Conservation (phyloP, 768 basidiomycete genomes). For the Epithele typhae region DNA sequence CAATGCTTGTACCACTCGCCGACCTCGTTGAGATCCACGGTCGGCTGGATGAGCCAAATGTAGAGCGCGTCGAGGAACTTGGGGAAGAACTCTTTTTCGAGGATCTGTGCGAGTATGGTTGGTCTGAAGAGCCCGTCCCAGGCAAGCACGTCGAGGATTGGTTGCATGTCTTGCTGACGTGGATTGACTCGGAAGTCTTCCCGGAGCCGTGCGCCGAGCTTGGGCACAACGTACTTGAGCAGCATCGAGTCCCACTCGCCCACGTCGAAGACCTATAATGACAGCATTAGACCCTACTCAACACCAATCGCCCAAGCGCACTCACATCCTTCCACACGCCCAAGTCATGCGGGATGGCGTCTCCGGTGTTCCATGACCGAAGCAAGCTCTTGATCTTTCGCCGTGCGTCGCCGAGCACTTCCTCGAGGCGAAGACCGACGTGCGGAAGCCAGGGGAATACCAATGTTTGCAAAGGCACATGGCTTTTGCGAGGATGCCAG, state of each 20-base stretch:
- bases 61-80: constrained; percentile 94
- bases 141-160: constrained; percentile 67
- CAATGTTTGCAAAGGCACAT: constrained; percentile 64
- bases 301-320: constrained; percentile 3
- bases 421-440: constrained; percentile 77
- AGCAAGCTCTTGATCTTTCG: constrained; percentile 80
- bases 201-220: constrained; percentile 77
- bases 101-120: constrained; percentile 74
- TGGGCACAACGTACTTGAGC: constrained; percentile 89
- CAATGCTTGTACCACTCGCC: constrained; percentile 91
- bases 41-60: constrained; percentile 89
- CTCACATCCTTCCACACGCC: constrained; percentile 77
- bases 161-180: constrained; percentile 81
- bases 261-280: constrained; percentile 60
- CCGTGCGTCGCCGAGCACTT: constrained; percentile 80
- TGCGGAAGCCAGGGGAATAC: constrained; percentile 97
- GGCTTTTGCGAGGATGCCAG: constrained; percentile 67
- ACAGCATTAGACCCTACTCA: background rate
- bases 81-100: constrained; percentile 93
- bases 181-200: constrained; percentile 91
- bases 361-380: constrained; percentile 67
- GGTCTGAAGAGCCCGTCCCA: constrained; percentile 76
- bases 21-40: constrained; percentile 86
- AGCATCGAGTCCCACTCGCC: constrained; percentile 89
- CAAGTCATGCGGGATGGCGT: constrained; percentile 74